Percentiles rank a stretch among this genome's conserved stretches.
phyloP scores from a whole-genome alignment of 225 moss, liverwort and hornwort species.

The Climacium dendroides region DNA sequence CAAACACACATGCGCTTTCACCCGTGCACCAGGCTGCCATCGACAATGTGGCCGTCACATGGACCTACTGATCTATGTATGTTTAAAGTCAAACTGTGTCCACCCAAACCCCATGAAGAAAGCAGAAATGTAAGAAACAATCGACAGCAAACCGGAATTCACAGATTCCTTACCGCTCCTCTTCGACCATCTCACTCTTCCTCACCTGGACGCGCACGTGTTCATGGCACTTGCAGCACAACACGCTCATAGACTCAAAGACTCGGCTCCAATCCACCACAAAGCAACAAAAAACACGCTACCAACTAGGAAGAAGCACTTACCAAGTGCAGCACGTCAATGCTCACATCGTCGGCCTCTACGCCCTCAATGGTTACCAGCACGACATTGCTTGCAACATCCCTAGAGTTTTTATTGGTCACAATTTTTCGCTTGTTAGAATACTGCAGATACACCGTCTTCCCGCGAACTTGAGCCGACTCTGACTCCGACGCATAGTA shows the following conservation, averaged over 20 bases:
- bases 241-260: constrained; percentile 38
- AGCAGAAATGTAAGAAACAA: constrained; percentile 82
- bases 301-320: constrained; percentile 46
- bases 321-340: constrained; percentile 99
- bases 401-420: constrained; percentile 99
- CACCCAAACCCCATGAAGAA: constrained; percentile 98
- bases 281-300: background rate
- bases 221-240: constrained; percentile 19
- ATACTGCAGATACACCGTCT: constrained; percentile 98
- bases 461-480: constrained; percentile 97
- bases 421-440: constrained; percentile 99
- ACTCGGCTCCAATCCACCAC: constrained; percentile 31
- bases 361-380: constrained; percentile 99
- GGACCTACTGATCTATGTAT: constrained; percentile 99
- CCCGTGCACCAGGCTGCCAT: constrained; percentile 99
- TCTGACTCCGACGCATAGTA: constrained; percentile 98
- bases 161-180: constrained; percentile 36
- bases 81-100: constrained; percentile 96
- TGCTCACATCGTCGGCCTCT: constrained; percentile 99
- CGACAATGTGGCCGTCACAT: constrained; percentile 99
- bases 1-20: constrained; percentile 99
- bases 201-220: constrained; percentile 12
- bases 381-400: constrained; percentile 99
- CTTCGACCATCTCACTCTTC: constrained; percentile 6
- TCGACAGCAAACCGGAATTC: constrained; percentile 64